A percentile compares a stretch with the other conserved stretches of the same genome.
phyloP scores from a whole-genome alignment of 2,329 filamentous ascomycete genomes.

The Phaeomoniella chlamydospora region DNA sequence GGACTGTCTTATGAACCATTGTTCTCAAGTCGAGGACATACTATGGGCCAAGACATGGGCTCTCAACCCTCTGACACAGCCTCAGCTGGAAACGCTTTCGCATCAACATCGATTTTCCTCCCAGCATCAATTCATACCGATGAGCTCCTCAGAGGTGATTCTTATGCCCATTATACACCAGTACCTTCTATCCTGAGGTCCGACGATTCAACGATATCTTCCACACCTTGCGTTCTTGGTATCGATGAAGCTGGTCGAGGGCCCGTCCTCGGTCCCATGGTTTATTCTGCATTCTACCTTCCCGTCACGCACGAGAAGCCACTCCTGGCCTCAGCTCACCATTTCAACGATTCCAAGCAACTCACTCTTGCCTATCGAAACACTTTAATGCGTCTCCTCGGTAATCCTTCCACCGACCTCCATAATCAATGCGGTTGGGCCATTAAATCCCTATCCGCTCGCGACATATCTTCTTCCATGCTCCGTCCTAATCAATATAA shows the following conservation, averaged over 20 bases:
- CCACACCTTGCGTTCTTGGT: constrained; percentile 59
- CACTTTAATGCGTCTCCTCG: constrained; percentile 55
- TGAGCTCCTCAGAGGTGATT: constrained; percentile 46
- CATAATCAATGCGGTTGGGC: constrained; percentile 67
- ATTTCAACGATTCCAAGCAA: constrained; percentile 92
- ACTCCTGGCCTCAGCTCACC: constrained; percentile 63
- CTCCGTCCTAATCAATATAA: constrained; percentile 56
- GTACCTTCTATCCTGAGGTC: constrained; percentile 48
- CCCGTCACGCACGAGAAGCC: constrained; percentile 50
- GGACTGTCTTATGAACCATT: too few relatives aligned
- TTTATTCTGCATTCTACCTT: constrained; percentile 58
- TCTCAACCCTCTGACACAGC: too few relatives aligned
- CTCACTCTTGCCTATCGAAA: constrained; percentile 69
- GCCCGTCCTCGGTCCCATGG: constrained; percentile 71
- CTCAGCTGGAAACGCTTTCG: constrained; percentile 7
- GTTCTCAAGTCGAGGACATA: too few relatives aligned
- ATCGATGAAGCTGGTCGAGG: constrained; percentile 91
- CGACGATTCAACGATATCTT: constrained; percentile 14
- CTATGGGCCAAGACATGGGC: too few relatives aligned
- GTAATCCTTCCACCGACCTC: constrained; percentile 46
- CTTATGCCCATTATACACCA: constrained; percentile 58
- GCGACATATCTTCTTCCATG: constrained; percentile 71
- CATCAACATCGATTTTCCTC: constrained; percentile 34
- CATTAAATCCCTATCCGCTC: constrained; percentile 63
- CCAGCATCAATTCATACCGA: constrained; percentile 49